Base-by-base conservation (phyloP, 306 rosid genomes). In the Begonia fuchsioides region DNA sequence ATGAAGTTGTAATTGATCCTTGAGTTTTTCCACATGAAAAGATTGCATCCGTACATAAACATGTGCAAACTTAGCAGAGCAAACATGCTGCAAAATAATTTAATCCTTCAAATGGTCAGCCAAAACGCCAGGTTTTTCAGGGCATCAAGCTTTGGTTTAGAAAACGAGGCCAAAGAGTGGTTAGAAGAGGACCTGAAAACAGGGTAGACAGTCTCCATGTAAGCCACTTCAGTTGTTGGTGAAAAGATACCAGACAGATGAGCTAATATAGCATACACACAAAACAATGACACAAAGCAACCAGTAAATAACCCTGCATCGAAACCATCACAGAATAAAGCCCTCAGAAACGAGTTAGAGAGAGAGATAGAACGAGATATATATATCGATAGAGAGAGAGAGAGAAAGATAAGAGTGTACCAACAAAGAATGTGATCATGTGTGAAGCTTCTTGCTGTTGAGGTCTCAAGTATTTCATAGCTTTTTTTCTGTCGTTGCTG, bases 31-130 rank as follows among this genome's bases (percentile, higher is more conserved):
- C n/a, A n/a, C n/a, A n/a, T n/a, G n/a, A n/a, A n/a, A n/a, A n/a
- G n/a, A n/a, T n/a, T n/a, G n/a, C n/a, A n/a, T n/a, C 96, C 98
- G 50, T 92, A 75, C 96, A 92, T 62, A 49, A 92, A 85, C 73
- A 92, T 32, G 57, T 92, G 98, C 66, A 92, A 57, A 52, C 98
- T 79, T 39, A 85, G 57, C 69, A 92, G 63, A 8, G 93, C 72
- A 68, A 85, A 77, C 59, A 77, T 76, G 49, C 96, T 90, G 94
- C 83, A 72, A 53, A 58, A 69, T 45, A 39, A 51, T 44, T 38
- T 44, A 19, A 32, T 43, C 38, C 11, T 32, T n/a, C 20, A 6
- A 15, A 8, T 19, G 26, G 4, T 19, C 26, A 19, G 26, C 26
- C 4, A 19, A 19, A 19, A 19, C 4, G 4, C 26, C 26, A 19